Evolutionary conservation across 805 yeast species (phyloP), one percentile per base, ranked within the genome.

Genomic region (Kazachstania bromeliacearum): DNA sequence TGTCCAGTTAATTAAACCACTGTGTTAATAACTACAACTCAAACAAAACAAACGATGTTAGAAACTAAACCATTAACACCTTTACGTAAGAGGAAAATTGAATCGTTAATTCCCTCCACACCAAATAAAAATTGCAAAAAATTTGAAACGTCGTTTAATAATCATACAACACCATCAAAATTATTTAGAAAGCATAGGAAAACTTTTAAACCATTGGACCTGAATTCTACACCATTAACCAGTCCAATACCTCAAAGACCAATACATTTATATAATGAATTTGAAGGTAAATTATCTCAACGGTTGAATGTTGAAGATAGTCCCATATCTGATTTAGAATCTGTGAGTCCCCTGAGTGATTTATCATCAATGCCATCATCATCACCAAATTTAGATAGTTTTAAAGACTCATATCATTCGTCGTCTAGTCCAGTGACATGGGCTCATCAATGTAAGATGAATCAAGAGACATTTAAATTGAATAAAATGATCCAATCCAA

Each of bases 331-430:
- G 54, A 49, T 28, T 31, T 40, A 12, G 52, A 45, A 12, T 37
- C 46, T 4, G 41, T 46, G 7, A 50, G 55, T 41, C 55, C 55
- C 10, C 35, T 45, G 15, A 46, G 51, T 40, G 55, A 50, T 24
- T 33, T 41, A 5, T 44, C 48, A 2, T 43, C 52, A 21, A 33
- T 41, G 6, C 43, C 47, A 18, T 45, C 51, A 12, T 35, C 31
- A 10, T 40, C 46, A 12, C 48, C 50, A 12, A 44, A 41, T 21
- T 19, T 37, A n/a, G 46, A 40, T 10, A 36, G 34, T 19, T 18
- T 32, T n/a, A 41, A 38, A 18, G n/a, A n/a, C n/a, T n/a, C n/a
- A n/a, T n/a, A n/a, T n/a, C n/a, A n/a, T n/a, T n/a, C n/a, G n/a
- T n/a, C n/a, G n/a, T 39, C 37, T 18, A 24, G 45, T 10, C 50